Evolutionary conservation across 1,139 yeast species (phyloP).

Genomic region (Candida sanyaensis): DNA sequence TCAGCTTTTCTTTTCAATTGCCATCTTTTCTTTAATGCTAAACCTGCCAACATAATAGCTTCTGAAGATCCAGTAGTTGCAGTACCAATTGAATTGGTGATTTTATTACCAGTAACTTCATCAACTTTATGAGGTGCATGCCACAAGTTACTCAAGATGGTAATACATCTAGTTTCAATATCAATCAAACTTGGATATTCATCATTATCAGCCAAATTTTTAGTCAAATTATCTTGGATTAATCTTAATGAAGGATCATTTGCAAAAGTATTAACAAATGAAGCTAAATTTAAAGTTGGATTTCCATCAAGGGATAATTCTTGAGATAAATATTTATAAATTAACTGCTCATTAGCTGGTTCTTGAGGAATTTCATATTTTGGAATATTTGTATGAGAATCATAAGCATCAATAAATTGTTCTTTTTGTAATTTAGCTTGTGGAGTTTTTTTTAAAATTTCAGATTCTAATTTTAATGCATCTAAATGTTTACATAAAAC

Average conservation of each 20-base stretch:
- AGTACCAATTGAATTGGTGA: slow-evolving; percentile 67
- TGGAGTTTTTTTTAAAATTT: slow-evolving; percentile 28
- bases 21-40: slow-evolving; percentile 91
- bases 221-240: slow-evolving; percentile 69
- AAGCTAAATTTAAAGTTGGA: slow-evolving; percentile 82
- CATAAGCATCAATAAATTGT: slow-evolving; percentile 36
- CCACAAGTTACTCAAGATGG: slow-evolving; percentile 82
- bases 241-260: slow-evolving; percentile 49
- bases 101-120: slow-evolving; percentile 26
- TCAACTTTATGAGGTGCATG: slow-evolving; percentile 55
- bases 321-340: slow-evolving; percentile 66
- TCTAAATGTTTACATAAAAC: slow-evolving; percentile 41
- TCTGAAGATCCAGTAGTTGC: slow-evolving; percentile 95
- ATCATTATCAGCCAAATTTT: slow-evolving; percentile 90
- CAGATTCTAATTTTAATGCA: slow-evolving; percentile 33
- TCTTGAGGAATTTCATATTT: slow-evolving; percentile 58
- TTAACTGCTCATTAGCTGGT: slow-evolving; percentile 54
- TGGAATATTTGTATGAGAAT: slow-evolving; percentile 37
- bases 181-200: slow-evolving; percentile 89
- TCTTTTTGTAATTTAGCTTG: slow-evolving; percentile 29
- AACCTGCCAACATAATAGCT: slow-evolving; percentile 91
- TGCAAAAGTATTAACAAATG: slow-evolving; percentile 79
- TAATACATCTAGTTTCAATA: slow-evolving; percentile 77
- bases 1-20: slow-evolving; percentile 60
- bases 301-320: slow-evolving; percentile 82